A percentile compares a stretch with the other conserved stretches of the same genome.
Evolutionary conservation across 2,329 filamentous ascomycete genomes (phyloP).

Genomic region (Cytospora piceicola): DNA sequence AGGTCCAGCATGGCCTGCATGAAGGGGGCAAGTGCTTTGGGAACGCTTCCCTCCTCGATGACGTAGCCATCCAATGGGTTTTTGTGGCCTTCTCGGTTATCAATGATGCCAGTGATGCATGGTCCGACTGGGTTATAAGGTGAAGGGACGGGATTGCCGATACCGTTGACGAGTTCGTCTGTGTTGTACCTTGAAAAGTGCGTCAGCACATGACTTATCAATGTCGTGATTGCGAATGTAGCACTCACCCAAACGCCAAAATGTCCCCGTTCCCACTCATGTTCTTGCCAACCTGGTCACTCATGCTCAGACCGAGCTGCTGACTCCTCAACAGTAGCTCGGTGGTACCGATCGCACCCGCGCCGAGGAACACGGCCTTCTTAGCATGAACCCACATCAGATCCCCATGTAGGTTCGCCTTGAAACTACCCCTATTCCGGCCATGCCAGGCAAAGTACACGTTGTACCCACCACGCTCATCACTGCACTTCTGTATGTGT

Average conservation of each 20-base stretch:
- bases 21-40: conserved; percentile 58
- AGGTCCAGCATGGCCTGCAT: conserved; percentile 61
- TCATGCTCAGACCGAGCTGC: conserved; percentile 61
- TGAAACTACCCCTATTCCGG: conserved; percentile 58
- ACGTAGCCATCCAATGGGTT: conserved; percentile 66
- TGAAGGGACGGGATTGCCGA: conserved; percentile 55
- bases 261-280: conserved; percentile 72
- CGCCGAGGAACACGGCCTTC: conserved; percentile 68
- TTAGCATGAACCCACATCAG: conserved; percentile 70
- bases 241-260: conserved; percentile 60
- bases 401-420: conserved; percentile 58
- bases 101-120: conserved; percentile 66
- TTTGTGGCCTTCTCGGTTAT: conserved; percentile 55
- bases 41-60: conserved; percentile 66
- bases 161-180: conserved; percentile 57
- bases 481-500: conserved; percentile 58
- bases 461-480: conserved; percentile 58
- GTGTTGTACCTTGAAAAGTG: conserved; percentile 56
- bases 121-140: conserved; percentile 60
- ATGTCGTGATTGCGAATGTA: background rate
- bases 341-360: conserved; percentile 66
- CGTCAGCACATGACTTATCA: conserved; percentile 32
- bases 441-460: conserved; percentile 69
- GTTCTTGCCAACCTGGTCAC: conserved; percentile 58
- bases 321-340: conserved; percentile 67